These are phyloP conservation scores for Leishmania gerbilli DNA, from an alignment of 208 protist species.

Conservation along the genomic window DNA sequence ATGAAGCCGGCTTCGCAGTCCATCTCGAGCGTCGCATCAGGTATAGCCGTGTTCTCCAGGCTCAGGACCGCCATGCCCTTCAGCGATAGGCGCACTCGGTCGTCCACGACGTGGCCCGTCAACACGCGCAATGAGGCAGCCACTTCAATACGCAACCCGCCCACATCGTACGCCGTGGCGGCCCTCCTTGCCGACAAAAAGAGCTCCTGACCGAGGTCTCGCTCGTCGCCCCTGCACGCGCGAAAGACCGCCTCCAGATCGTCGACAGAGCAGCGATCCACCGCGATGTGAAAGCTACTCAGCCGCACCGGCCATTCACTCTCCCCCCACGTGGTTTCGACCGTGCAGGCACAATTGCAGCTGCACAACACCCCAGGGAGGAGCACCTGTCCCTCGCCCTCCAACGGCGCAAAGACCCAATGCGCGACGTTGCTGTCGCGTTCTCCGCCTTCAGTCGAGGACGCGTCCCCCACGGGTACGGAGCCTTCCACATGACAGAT, in stretches of 20 bases:
- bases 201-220: background rate
- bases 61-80: constrained; percentile 15
- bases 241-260: constrained; percentile 9
- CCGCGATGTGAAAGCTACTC: constrained; percentile 11
- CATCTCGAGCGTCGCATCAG: constrained; percentile 19
- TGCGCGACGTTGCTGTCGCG: background rate
- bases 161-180: background rate
- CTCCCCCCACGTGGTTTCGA: background rate
- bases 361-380: constrained; percentile 10
- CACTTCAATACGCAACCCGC: constrained; percentile 19
- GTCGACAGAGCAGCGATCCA: constrained; percentile 6
- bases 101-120: background rate
- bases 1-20: background rate
- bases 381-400: constrained; percentile 17
- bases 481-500: constrained; percentile 12
- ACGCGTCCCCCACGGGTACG: background rate
- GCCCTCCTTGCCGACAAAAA: background rate
- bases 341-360: constrained; percentile 18
- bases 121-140: constrained; percentile 6
- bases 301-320: constrained; percentile 7
- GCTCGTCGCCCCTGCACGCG: constrained; percentile 8
- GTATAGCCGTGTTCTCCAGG: constrained; percentile 27
- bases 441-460: background rate
- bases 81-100: constrained; percentile 1
- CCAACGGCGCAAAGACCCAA: constrained; percentile 21